These are phyloP conservation scores for Sporobolomyces phaffii DNA, from an alignment of 768 basidiomycete species.

Conservation along the genomic window DNA sequence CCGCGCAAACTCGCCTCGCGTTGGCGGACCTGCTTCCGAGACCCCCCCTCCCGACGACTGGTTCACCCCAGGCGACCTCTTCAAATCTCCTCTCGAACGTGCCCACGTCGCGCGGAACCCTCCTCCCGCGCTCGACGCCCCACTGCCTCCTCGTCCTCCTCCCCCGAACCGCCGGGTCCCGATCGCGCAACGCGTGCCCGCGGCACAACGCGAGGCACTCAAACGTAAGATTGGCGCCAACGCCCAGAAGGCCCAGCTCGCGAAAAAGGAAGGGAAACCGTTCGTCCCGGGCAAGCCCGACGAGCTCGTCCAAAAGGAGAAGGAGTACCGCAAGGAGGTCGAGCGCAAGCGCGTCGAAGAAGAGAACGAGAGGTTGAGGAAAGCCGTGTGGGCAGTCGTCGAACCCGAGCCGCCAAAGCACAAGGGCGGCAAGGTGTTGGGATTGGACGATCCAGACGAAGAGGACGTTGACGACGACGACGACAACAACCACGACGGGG, in stretches of 20 bases:
- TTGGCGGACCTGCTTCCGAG: no score
- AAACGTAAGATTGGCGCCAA: conserved; percentile 13
- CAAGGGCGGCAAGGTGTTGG: not conserved
- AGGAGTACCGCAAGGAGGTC: not conserved
- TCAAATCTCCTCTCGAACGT: conserved; percentile 3
- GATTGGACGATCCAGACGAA: not conserved
- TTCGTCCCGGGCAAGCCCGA: conserved; percentile 22
- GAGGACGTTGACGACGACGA: not conserved
- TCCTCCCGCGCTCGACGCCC: not conserved
- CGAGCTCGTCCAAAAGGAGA: conserved; percentile 1
- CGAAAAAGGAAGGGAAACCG: conserved; percentile 8
- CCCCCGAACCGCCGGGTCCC: not conserved
- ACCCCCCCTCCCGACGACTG: conserved; percentile 7
- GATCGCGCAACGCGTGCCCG: not conserved
- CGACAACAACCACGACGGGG: not conserved
- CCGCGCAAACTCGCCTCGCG: not conserved
- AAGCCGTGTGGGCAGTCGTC: not conserved
- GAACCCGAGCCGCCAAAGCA: not conserved
- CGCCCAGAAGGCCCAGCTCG: conserved; percentile 10
- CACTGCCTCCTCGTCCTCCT: not conserved
- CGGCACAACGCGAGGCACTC: not conserved
- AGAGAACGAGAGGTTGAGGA: not conserved
- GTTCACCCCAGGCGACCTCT: conserved; percentile 26
- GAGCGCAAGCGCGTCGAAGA: not conserved
- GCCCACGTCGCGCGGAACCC: no score